A percentile compares a stretch with the other conserved stretches of the same genome.
Conservation (phyloP, 192 early-diverging fungal genomes). For the Coemansia sp. region DNA sequence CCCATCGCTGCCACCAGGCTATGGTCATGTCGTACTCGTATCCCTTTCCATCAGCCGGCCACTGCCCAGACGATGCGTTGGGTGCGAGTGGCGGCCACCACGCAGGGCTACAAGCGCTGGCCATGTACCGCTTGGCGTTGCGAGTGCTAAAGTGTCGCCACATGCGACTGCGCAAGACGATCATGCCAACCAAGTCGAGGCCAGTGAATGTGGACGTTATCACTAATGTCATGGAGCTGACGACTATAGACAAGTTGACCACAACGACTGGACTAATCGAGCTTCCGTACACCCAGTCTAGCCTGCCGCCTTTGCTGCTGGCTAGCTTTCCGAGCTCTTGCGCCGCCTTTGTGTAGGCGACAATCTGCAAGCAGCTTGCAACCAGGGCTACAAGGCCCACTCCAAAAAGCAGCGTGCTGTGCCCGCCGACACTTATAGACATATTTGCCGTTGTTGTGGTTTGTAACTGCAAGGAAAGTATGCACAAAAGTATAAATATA, state of each 20-base stretch:
- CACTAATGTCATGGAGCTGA: constrained; percentile 12
- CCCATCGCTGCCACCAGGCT: constrained; percentile 38
- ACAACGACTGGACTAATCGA: constrained; percentile 7
- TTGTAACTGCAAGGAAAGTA: too few species aligned
- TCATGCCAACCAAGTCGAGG: constrained; percentile 40
- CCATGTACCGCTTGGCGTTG: neutral
- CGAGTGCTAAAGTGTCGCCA: constrained; percentile 25
- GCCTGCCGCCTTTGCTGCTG: neutral
- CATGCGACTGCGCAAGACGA: constrained; percentile 40
- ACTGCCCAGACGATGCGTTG: neutral
- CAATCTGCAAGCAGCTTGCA: constrained; percentile 22
- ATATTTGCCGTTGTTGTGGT: neutral
- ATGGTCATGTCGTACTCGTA: constrained; percentile 9
- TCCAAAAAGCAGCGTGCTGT: constrained; percentile 36
- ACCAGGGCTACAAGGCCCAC: constrained; percentile 24
- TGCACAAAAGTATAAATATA: neutral
- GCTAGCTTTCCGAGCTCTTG: neutral
- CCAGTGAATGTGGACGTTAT: constrained; percentile 12
- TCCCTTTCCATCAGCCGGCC: constrained; percentile 2
- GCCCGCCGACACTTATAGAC: constrained; percentile 28
- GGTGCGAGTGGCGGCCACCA: constrained; percentile 15
- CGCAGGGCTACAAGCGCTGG: neutral
- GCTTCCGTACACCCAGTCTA: neutral
- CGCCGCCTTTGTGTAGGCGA: constrained; percentile 12
- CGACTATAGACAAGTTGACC: constrained; percentile 7